Conservation (phyloP, 148 eudicot genomes). For the Cornus kousa region DNA sequence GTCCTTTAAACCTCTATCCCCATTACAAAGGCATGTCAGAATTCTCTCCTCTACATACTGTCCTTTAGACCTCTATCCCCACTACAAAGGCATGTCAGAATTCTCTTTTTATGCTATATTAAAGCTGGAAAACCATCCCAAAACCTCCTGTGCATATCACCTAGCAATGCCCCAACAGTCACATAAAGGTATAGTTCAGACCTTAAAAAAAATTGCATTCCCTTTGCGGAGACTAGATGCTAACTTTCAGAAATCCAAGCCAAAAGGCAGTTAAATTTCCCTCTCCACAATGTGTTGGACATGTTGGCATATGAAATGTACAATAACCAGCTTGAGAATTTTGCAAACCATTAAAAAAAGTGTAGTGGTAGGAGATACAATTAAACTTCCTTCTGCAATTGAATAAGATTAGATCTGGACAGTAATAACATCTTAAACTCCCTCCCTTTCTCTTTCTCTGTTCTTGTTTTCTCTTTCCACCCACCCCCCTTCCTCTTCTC, state of each 20-base stretch:
- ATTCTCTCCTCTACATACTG: not conserved
- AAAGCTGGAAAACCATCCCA: not conserved
- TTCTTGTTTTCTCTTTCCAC: not conserved
- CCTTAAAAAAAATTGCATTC: not conserved
- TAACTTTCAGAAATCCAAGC: not conserved
- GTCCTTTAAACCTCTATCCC: not conserved
- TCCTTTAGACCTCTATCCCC: not conserved
- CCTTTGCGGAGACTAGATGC: not conserved
- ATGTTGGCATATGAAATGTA: not conserved
- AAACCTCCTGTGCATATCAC: not conserved
- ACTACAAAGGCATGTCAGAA: not conserved
- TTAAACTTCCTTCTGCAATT: not conserved
- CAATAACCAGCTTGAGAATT: not conserved
- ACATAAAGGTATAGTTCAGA: not conserved
- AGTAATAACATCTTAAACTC: not conserved
- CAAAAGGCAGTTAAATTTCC: not conserved
- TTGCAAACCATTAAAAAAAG: not conserved
- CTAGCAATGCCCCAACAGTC: not conserved
- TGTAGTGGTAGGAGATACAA: not conserved
- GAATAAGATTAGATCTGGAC: not conserved
- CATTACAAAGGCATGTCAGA: not conserved
- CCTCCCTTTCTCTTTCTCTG: not conserved
- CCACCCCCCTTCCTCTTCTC: not conserved
- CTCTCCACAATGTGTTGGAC: not conserved
- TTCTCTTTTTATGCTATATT: not conserved